These are phyloP conservation scores for Coemansia sp. DNA, from an alignment of 192 early-diverging fungal genomes.

Conservation along the genomic window DNA sequence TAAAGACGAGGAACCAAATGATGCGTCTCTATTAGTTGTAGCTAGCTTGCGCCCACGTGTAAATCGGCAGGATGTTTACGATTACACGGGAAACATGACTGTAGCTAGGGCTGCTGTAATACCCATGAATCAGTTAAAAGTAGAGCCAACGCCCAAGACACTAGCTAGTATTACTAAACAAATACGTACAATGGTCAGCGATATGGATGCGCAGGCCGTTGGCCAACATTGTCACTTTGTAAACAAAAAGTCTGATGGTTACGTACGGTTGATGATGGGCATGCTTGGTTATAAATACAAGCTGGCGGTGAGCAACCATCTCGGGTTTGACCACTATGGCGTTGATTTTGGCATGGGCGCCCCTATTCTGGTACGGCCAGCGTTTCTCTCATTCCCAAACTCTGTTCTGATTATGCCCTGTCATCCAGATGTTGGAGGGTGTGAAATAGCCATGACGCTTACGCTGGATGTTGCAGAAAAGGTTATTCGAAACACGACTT, in stretches of 20 bases:
- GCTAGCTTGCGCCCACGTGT: background rate
- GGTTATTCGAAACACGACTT: background rate
- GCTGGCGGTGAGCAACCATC: conserved; percentile 18
- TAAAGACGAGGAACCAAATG: background rate
- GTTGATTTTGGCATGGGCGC: conserved; percentile 27
- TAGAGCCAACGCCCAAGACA: background rate
- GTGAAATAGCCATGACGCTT: background rate
- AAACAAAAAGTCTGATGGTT: background rate
- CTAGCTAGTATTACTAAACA: background rate
- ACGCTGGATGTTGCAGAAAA: background rate
- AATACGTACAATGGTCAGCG: background rate
- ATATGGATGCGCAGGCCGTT: background rate
- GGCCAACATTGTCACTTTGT: background rate
- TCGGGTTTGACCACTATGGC: conserved; percentile 15
- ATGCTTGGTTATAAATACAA: background rate
- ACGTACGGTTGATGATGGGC: background rate
- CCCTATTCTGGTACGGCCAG: background rate
- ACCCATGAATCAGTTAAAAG: background rate
- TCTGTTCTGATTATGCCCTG: background rate
- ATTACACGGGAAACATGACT: background rate
- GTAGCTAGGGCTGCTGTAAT: background rate
- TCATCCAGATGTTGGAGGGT: background rate
- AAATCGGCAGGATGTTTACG: background rate
- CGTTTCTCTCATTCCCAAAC: background rate
- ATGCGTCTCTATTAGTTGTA: background rate